Evolutionary conservation across 805 yeast genomes (phyloP).

Genomic region (Clavispora santaluciae): DNA sequence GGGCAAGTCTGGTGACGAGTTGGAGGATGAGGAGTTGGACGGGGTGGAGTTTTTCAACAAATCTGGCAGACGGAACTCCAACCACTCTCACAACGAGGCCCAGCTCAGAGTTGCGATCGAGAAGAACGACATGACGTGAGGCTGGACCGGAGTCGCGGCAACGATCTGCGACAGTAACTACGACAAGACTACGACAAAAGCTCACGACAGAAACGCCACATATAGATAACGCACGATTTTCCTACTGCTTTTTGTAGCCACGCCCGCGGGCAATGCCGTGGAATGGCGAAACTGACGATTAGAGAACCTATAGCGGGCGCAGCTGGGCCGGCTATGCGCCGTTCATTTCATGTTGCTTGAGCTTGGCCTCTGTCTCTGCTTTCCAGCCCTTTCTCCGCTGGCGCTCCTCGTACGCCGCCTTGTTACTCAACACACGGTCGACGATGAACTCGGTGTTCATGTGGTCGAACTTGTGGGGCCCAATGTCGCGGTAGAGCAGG

Average conservation of each 20-base stretch:
- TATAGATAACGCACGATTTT: neutral
- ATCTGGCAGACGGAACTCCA: slow-evolving; percentile 36
- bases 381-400: slow-evolving; percentile 86
- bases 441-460: slow-evolving; percentile 71
- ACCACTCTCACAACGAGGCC: slow-evolving; percentile 32
- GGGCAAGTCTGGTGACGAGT: slow-evolving; percentile 81
- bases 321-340: neutral
- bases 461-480: slow-evolving; percentile 55
- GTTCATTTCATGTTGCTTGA: slow-evolving; percentile 21
- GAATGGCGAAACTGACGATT: too few relatives aligned
- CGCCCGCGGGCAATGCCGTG: too few relatives aligned
- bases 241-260: too few relatives aligned
- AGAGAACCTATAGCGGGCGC: too few relatives aligned
- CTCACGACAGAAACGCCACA: neutral
- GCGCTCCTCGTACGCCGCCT: slow-evolving; percentile 74
- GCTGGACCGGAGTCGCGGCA: neutral
- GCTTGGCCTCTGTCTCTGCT: slow-evolving; percentile 39
- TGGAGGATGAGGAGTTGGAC: slow-evolving; percentile 46
- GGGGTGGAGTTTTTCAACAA: slow-evolving; percentile 12
- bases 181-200: too few relatives aligned
- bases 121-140: slow-evolving; percentile 9
- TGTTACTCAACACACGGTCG: slow-evolving; percentile 63
- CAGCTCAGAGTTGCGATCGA: slow-evolving; percentile 20
- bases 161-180: neutral
- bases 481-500: slow-evolving; percentile 39